Percentiles rank a stretch among this genome's conserved stretches.
These are phyloP conservation scores for Cladophialophora immunda DNA, from an alignment of 2,329 filamentous ascomycete genomes.

Conservation along the genomic window DNA sequence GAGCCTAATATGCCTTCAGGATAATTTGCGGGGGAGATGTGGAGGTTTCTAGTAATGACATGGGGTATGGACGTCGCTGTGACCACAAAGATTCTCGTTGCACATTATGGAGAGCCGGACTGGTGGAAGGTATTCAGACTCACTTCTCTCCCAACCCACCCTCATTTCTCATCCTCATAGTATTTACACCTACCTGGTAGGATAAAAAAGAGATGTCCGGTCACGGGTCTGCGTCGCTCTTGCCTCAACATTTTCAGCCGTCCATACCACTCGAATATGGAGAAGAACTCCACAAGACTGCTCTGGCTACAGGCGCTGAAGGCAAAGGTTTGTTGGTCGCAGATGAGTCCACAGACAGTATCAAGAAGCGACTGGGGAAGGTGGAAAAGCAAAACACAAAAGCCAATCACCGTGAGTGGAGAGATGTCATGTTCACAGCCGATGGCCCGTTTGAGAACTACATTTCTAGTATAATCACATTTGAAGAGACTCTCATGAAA, in stretches of 20 bases:
- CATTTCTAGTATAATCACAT: constrained; percentile 1
- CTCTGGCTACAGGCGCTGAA: neutral
- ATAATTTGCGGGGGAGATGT: neutral
- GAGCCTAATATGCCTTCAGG: neutral
- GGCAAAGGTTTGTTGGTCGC: neutral
- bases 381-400: neutral
- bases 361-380: constrained; percentile 1
- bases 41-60: neutral
- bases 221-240: constrained; percentile 2
- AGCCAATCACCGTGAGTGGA: constrained; percentile 2
- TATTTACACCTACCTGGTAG: neutral
- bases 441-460: neutral
- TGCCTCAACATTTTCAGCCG: neutral
- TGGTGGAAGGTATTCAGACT: neutral
- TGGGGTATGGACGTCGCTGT: neutral
- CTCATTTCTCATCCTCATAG: neutral
- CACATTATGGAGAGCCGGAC: neutral
- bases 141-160: neutral
- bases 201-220: neutral
- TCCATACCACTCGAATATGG: neutral
- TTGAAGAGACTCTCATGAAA: neutral
- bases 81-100: neutral
- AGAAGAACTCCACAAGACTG: constrained; percentile 2
- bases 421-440: constrained; percentile 1
- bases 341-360: neutral